Conservation (phyloP, 164 flowering plant species). For the Tetrastigma voinierianum region DNA sequence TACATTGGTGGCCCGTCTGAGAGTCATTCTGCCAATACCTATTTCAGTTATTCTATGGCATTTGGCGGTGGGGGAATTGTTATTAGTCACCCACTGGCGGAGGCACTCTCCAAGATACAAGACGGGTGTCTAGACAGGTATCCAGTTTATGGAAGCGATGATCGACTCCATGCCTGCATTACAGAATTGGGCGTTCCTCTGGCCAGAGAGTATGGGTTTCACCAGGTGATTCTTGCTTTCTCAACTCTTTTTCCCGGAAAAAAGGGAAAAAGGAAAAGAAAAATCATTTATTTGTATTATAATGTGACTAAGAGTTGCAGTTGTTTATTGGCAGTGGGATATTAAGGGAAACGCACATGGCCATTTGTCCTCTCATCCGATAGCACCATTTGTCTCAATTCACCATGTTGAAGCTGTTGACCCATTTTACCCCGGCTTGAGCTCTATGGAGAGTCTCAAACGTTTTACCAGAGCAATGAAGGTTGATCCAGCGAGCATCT, state of each 20-base stretch:
- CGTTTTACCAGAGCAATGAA: constrained; percentile 51
- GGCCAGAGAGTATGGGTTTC: constrained; percentile 57
- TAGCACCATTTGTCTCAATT: constrained; percentile 61
- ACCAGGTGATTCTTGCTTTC: constrained; percentile 43
- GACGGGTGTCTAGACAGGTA: constrained; percentile 63
- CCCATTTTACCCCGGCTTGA: constrained; percentile 58
- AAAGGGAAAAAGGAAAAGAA: background rate
- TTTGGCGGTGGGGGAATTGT: constrained; percentile 74
- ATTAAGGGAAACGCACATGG: constrained; percentile 61
- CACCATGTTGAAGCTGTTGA: constrained; percentile 66
- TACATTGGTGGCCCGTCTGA: constrained; percentile 60
- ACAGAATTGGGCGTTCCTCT: constrained; percentile 63
- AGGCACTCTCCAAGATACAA: constrained; percentile 38
- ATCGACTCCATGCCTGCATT: constrained; percentile 71
- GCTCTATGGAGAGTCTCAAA: constrained; percentile 42
- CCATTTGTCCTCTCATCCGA: constrained; percentile 56
- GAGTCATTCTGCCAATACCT: constrained; percentile 60
- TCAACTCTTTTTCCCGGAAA: background rate
- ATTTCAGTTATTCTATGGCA: constrained; percentile 60
- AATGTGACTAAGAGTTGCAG: background rate
- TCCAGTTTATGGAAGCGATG: constrained; percentile 66
- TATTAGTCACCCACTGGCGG: constrained; percentile 55
- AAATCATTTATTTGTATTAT: too few relatives aligned
- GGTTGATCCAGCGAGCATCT: constrained; percentile 42
- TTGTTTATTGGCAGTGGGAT: constrained; percentile 45